Evolutionary conservation across 768 basidiomycete genomes (phyloP).

Genomic region (Rubroboletus satanas): DNA sequence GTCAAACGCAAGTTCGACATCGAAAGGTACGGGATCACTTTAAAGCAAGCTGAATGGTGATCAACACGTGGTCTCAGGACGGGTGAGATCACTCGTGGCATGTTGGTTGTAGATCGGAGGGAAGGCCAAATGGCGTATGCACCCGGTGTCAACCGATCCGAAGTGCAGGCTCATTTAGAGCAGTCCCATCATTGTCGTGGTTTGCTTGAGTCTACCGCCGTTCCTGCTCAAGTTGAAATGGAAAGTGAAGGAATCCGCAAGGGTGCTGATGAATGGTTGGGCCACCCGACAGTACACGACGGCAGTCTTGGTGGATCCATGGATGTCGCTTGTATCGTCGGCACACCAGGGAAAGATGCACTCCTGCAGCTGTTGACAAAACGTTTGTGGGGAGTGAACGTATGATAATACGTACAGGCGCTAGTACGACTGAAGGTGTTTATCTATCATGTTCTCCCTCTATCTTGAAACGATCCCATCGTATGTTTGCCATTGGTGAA

Average conservation of each 20-base stretch:
- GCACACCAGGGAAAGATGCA: constrained; percentile 59
- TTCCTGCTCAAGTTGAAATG: constrained; percentile 54
- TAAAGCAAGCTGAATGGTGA: not conserved
- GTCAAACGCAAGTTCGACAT: constrained; percentile 56
- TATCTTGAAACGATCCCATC: not conserved
- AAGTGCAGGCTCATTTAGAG: constrained; percentile 54
- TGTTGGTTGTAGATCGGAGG: constrained; percentile 82
- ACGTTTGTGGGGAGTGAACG: constrained; percentile 50
- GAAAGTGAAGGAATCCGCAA: constrained; percentile 29
- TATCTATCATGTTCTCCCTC: not conserved
- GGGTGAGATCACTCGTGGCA: constrained; percentile 81
- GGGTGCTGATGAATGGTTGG: constrained; percentile 20
- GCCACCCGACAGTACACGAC: constrained; percentile 17
- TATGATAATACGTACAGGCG: not conserved
- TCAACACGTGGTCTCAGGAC: constrained; percentile 35
- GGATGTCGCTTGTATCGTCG: constrained; percentile 47
- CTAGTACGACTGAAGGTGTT: not conserved
- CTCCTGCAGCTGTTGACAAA: constrained; percentile 47
- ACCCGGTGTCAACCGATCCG: constrained; percentile 60
- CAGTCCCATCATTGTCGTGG: constrained; percentile 30
- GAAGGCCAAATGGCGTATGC: constrained; percentile 61
- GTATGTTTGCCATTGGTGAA: not conserved
- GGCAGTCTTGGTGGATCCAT: constrained; percentile 21
- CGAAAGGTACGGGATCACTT: constrained; percentile 49
- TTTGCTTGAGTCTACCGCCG: constrained; percentile 45